Evolutionary conservation across 2,329 filamentous ascomycete species (phyloP).

Genomic region (Zasmidium citrigriseum): DNA sequence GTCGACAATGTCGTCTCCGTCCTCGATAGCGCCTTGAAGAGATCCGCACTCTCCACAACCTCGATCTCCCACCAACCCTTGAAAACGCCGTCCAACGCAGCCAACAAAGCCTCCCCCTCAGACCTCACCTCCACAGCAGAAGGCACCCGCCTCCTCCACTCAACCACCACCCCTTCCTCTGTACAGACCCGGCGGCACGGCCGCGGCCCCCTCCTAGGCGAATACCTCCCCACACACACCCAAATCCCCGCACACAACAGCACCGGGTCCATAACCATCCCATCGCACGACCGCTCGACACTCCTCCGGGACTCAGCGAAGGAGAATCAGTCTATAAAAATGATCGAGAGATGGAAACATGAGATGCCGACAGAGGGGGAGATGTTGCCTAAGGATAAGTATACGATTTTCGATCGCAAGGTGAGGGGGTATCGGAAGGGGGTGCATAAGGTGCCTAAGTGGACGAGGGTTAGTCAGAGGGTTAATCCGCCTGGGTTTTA

Average conservation of each 20-base stretch:
- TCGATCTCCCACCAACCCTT: conserved; percentile 10
- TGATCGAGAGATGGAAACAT: conserved; percentile 85
- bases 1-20: conserved; percentile 88
- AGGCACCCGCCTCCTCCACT: conserved; percentile 32
- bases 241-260: conserved; percentile 16
- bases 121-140: conserved; percentile 34
- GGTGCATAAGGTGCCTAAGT: conserved; percentile 78
- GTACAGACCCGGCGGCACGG: conserved; percentile 30
- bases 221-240: conserved; percentile 21
- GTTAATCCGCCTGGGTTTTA: conserved; percentile 94
- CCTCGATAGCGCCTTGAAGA: conserved; percentile 59
- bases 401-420: conserved; percentile 96
- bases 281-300: conserved; percentile 7
- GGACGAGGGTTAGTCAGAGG: conserved; percentile 92
- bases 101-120: conserved; percentile 23
- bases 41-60: conserved; percentile 9
- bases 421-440: conserved; percentile 95
- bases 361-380: conserved; percentile 96
- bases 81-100: background rate
- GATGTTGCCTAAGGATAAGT: conserved; percentile 96
- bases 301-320: conserved; percentile 29
- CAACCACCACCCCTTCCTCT: conserved; percentile 12
- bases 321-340: conserved; percentile 64
- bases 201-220: conserved; percentile 33
- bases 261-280: conserved; percentile 4